Conservation (phyloP, 352 stramenopile genomes). For the Globisporangium polare region DNA sequence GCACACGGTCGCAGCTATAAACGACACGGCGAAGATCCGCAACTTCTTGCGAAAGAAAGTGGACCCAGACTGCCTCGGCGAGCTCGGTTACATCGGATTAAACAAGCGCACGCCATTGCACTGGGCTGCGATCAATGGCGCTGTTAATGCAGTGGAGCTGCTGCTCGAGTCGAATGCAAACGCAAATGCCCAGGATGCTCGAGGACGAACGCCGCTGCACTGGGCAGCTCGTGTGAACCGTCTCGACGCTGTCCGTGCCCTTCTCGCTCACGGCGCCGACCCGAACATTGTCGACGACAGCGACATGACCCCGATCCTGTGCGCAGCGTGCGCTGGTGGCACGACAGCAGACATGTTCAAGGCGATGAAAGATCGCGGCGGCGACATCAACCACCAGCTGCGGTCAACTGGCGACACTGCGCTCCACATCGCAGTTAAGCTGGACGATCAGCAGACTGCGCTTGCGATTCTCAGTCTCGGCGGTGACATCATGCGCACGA, state of each 20-base stretch:
- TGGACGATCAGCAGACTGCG: constrained; percentile 72
- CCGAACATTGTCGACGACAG: constrained; percentile 69
- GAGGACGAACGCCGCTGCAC: constrained; percentile 63
- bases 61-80: constrained; percentile 69
- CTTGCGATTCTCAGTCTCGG: constrained; percentile 66
- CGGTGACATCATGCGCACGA: constrained; percentile 76
- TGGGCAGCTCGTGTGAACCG: constrained; percentile 78
- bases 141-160: constrained; percentile 50
- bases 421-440: constrained; percentile 74
- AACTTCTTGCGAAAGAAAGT: constrained; percentile 67
- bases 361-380: constrained; percentile 47
- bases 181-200: constrained; percentile 62
- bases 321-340: constrained; percentile 63
- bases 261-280: constrained; percentile 53
- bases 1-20: constrained; percentile 71
- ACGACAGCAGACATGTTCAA: constrained; percentile 73
- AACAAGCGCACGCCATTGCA: constrained; percentile 80
- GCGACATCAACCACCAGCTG: constrained; percentile 76
- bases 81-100: constrained; percentile 74
- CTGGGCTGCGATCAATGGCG: constrained; percentile 73
- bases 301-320: constrained; percentile 77
- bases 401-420: constrained; percentile 64
- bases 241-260: constrained; percentile 52
- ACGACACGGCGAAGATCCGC: constrained; percentile 55
- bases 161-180: constrained; percentile 57